Evolutionary conservation across 306 rosid species (phyloP).

Genomic region (Quercus alba): DNA sequence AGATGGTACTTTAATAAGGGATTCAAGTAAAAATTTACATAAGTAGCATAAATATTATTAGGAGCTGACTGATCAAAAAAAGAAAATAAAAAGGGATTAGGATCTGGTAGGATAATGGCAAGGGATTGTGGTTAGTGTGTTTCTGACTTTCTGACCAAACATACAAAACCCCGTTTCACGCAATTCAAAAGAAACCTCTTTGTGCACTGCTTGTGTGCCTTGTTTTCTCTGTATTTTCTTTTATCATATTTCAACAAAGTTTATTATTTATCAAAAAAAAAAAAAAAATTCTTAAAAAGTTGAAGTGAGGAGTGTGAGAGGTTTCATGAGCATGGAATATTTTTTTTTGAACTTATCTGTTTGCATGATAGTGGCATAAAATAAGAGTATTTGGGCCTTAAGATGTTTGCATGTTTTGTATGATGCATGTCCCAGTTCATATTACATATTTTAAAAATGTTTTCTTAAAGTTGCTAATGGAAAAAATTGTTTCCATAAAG

Average conservation of each 20-base stretch:
- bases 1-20: background rate
- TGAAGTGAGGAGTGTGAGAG: background rate
- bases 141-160: background rate
- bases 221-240: too few species aligned
- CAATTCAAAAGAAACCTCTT: background rate
- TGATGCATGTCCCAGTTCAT: background rate
- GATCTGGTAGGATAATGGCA: background rate
- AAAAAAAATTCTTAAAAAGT: background rate
- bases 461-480: background rate
- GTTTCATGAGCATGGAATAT: background rate
- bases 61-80: background rate
- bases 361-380: background rate
- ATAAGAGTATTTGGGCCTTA: background rate
- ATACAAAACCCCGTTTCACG: background rate
- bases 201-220: too few species aligned
- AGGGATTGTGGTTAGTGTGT: background rate
- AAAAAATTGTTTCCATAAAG: background rate
- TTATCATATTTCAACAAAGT: too few species aligned
- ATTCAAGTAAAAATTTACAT: too few species aligned
- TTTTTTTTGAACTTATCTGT: background rate
- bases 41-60: too few species aligned
- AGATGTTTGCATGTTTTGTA: background rate
- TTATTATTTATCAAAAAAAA: background rate
- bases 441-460: background rate
- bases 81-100: background rate